Evolutionary conservation across 495 filamentous ascomycete species (phyloP).

Genomic region (Penicillium alfredii): DNA sequence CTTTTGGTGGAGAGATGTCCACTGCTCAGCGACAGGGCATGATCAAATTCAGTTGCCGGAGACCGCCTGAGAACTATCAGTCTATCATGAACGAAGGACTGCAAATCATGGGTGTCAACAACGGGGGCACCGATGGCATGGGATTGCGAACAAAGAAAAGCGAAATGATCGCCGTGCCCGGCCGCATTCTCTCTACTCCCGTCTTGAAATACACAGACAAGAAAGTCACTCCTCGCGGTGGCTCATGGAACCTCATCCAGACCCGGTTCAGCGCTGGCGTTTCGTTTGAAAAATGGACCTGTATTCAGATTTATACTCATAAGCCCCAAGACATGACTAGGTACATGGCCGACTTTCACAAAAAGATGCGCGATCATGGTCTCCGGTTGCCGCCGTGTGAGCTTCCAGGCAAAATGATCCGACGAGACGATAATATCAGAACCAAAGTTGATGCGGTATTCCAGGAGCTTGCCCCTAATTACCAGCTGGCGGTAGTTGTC

Average conservation of each 20-base stretch:
- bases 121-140: constrained; percentile 1
- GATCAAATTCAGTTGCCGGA: constrained; percentile 59
- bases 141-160: constrained; percentile 1
- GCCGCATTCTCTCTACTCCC: constrained; percentile 12
- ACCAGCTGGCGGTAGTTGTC: constrained; percentile 47
- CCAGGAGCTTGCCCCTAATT: background rate
- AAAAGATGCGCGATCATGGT: too few relatives aligned
- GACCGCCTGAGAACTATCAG: constrained; percentile 53
- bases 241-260: constrained; percentile 15
- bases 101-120: constrained; percentile 37
- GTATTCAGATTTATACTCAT: constrained; percentile 1
- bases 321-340: background rate
- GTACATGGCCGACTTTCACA: background rate
- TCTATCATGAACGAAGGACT: constrained; percentile 53
- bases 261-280: constrained; percentile 5
- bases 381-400: too few relatives aligned
- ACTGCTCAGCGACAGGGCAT: constrained; percentile 51
- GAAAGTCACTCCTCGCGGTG: background rate
- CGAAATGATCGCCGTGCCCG: constrained; percentile 18
- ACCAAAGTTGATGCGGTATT: constrained; percentile 1
- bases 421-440: background rate
- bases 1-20: constrained; percentile 44
- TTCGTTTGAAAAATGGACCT: constrained; percentile 2
- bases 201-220: constrained; percentile 9
- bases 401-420: background rate